Conservation (phyloP, 2,329 filamentous ascomycete genomes). For the Colletotrichum cereale region DNA sequence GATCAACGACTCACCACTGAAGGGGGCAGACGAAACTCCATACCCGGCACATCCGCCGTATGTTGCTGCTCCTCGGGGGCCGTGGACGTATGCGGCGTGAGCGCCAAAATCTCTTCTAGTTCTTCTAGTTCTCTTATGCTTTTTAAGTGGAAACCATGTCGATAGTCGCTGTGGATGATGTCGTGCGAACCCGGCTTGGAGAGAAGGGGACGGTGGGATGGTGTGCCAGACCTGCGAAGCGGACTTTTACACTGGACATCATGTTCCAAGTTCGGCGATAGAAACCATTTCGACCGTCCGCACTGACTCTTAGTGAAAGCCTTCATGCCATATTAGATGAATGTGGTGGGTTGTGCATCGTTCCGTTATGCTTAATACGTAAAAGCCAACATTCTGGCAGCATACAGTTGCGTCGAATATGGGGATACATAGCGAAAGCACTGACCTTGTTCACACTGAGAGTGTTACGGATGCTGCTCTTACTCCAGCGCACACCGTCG, state of each 20-base stretch:
- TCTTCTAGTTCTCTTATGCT: not conserved
- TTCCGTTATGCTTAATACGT: not conserved
- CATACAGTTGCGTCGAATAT: not conserved
- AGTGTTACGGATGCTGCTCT: conserved; percentile 4
- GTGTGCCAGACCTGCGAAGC: not conserved
- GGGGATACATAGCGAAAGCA: not conserved
- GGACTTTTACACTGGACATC: too few species aligned
- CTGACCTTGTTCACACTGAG: conserved; percentile 1
- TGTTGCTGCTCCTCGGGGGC: not conserved
- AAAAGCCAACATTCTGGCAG: too few species aligned
- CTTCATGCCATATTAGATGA: not conserved
- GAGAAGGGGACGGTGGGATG: not conserved
- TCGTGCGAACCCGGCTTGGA: not conserved
- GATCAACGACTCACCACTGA: not conserved
- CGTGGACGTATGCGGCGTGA: not conserved
- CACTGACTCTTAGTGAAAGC: too few species aligned
- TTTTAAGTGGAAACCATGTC: not conserved
- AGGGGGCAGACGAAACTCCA: not conserved
- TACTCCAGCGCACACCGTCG: not conserved
- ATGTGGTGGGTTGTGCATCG: not conserved
- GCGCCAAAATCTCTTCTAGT: too few species aligned
- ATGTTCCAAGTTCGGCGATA: too few species aligned
- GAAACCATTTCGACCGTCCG: too few species aligned
- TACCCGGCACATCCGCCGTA: not conserved
- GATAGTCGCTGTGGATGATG: not conserved